A percentile compares a stretch with the other conserved stretches of the same genome.
phyloP scores from a whole-genome alignment of 2,329 filamentous ascomycete species.

The Bipolaris sorokiniana region DNA sequence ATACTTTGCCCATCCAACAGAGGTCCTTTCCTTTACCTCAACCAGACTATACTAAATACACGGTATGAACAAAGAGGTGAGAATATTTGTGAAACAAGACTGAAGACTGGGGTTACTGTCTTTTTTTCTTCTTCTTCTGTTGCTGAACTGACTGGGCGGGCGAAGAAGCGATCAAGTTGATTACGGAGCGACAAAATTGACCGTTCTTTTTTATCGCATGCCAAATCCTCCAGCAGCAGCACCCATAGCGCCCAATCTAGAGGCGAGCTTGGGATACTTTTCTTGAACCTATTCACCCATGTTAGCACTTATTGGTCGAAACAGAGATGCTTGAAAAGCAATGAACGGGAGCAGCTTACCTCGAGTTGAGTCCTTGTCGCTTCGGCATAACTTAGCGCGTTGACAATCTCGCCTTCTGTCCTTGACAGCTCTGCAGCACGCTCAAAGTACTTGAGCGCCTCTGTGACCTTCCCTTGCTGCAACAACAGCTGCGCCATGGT shows the following conservation, averaged over 20 bases:
- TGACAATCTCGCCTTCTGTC: slow-evolving; percentile 94
- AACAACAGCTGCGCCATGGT: slow-evolving; percentile 98
- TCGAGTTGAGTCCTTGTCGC: slow-evolving; percentile 95
- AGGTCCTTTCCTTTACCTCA: neutral
- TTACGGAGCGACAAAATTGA: neutral
- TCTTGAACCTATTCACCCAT: slow-evolving; percentile 52
- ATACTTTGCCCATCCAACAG: neutral
- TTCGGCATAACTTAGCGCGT: slow-evolving; percentile 95
- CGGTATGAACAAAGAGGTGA: slow-evolving; percentile 4
- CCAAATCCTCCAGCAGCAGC: slow-evolving; percentile 36
- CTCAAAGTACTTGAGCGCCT: slow-evolving; percentile 96
- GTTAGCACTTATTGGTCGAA: neutral
- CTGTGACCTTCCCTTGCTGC: slow-evolving; percentile 95
- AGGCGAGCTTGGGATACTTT: slow-evolving; percentile 60
- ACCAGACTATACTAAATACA: slow-evolving; percentile 14
- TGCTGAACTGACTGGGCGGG: neutral
- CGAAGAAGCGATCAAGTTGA: neutral
- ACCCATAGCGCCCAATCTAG: slow-evolving; percentile 56
- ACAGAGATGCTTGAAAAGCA: neutral
- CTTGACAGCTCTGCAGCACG: slow-evolving; percentile 91
- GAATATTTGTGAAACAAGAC: neutral
- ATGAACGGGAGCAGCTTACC: slow-evolving; percentile 31
- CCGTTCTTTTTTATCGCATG: slow-evolving; percentile 40
- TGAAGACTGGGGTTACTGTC: neutral
- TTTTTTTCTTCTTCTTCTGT: neutral